Evolutionary conservation across 352 stramenopile genomes (phyloP).

Genomic region (Pythium graminicola): DNA sequence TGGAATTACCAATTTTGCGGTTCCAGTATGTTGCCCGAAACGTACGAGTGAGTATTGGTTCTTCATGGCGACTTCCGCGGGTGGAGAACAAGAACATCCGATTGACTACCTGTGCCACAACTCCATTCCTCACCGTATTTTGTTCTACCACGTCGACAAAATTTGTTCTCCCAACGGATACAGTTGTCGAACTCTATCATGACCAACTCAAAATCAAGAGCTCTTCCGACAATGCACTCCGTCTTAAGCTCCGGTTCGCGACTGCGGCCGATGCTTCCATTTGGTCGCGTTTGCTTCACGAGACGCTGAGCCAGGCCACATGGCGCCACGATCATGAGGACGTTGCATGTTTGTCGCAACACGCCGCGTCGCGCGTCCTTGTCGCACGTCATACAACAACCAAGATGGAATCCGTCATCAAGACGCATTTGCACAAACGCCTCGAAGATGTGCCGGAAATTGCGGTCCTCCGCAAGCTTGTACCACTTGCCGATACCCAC

Average conservation of each 20-base stretch:
- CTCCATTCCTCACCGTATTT: constrained; percentile 30
- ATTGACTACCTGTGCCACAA: constrained; percentile 26
- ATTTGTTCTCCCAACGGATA: constrained; percentile 27
- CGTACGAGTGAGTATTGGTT: constrained; percentile 38
- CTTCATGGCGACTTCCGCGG: constrained; percentile 40
- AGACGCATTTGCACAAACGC: constrained; percentile 22
- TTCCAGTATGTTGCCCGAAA: constrained; percentile 42
- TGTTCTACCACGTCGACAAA: not conserved
- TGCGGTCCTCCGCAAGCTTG: constrained; percentile 34
- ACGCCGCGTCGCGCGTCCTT: constrained; percentile 14
- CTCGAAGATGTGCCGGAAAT: constrained; percentile 31
- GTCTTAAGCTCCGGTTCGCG: constrained; percentile 40
- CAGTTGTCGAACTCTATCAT: constrained; percentile 23
- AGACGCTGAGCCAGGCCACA: constrained; percentile 31
- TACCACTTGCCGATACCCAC: constrained; percentile 7
- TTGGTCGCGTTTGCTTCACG: constrained; percentile 36
- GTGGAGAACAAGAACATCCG: constrained; percentile 38
- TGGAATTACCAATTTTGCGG: constrained; percentile 39
- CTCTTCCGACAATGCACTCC: constrained; percentile 15
- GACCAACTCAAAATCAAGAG: constrained; percentile 36
- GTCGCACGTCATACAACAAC: constrained; percentile 9
- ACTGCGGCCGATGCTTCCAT: constrained; percentile 45
- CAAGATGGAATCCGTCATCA: constrained; percentile 38
- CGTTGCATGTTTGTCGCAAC: constrained; percentile 15
- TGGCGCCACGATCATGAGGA: constrained; percentile 32